A percentile compares a stretch with the other conserved stretches of the same genome.
These are phyloP conservation scores for Microthyrium microscopicum DNA, from an alignment of 2,329 filamentous ascomycete species.

Conservation along the genomic window DNA sequence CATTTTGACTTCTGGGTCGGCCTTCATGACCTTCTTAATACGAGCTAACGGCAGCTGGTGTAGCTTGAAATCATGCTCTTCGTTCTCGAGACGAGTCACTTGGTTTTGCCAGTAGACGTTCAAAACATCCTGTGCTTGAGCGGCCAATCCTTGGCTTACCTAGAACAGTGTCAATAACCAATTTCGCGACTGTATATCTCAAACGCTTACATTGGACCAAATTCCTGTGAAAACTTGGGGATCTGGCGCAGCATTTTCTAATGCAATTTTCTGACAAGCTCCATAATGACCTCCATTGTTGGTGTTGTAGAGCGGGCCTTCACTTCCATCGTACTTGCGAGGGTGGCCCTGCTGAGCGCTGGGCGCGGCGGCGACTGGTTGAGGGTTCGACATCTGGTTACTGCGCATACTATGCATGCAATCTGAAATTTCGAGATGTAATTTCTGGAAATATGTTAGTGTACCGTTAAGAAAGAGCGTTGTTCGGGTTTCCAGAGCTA, in stretches of 20 bases:
- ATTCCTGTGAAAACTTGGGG: conserved; percentile 83
- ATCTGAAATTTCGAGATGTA: no score
- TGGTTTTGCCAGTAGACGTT: conserved; percentile 99
- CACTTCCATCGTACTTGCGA: conserved; percentile 28
- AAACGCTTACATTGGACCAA: conserved; percentile 69
- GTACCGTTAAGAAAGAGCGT: no score
- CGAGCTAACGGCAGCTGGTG: conserved; percentile 93
- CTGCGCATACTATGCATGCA: no score
- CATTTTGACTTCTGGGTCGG: conserved; percentile 98
- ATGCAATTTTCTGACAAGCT: conserved; percentile 51
- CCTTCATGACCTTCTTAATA: conserved; percentile 99
- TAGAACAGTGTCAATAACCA: conserved; percentile 23
- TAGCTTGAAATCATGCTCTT: conserved; percentile 95
- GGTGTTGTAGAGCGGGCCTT: conserved; percentile 31
- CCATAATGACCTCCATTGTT: conserved; percentile 33
- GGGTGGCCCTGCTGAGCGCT: conserved; percentile 1
- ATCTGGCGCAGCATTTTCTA: conserved; percentile 73
- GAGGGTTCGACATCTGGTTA: no score
- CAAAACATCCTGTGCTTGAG: conserved; percentile 88
- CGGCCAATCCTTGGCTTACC: conserved; percentile 89
- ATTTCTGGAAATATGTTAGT: no score
- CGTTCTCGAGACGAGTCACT: conserved; percentile 85
- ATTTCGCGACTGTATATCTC: not conserved
- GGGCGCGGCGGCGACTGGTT: conserved; percentile 3
- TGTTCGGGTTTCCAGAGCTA: no score